A percentile compares a stretch with the other conserved stretches of the same genome.
phyloP scores from a whole-genome alignment of 2,329 filamentous ascomycete genomes.

The Botrytis porri region DNA sequence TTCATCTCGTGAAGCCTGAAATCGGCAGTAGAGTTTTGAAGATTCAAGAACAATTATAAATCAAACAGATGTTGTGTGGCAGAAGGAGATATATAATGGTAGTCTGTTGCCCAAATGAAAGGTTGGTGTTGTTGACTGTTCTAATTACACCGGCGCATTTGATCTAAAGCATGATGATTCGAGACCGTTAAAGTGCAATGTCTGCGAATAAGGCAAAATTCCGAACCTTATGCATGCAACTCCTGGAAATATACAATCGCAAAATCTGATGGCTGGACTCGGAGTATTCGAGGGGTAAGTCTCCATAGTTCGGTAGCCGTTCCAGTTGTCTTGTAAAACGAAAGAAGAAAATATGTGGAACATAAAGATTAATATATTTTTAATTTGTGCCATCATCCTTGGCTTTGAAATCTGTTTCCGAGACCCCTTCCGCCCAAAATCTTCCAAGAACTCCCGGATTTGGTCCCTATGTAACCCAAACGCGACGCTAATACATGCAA shows the following conservation, averaged over 20 bases:
- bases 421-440: background rate
- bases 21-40: background rate
- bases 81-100: background rate
- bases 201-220: background rate
- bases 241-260: background rate
- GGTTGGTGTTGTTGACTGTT: background rate
- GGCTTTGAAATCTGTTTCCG: background rate
- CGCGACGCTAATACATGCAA: slow-evolving; percentile 6
- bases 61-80: no score
- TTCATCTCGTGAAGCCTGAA: no score
- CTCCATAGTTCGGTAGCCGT: background rate
- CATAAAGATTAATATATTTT: background rate
- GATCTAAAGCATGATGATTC: background rate
- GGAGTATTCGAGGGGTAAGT: background rate
- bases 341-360: background rate
- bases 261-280: background rate
- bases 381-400: background rate
- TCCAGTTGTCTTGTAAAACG: background rate
- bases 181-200: background rate
- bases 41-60: background rate
- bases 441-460: slow-evolving; percentile 12
- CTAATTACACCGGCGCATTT: background rate
- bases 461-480: background rate
- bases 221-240: background rate
- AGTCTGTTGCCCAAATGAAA: background rate